Base-by-base conservation (phyloP, 768 basidiomycete species). In the Boletus rubescentipes region DNA sequence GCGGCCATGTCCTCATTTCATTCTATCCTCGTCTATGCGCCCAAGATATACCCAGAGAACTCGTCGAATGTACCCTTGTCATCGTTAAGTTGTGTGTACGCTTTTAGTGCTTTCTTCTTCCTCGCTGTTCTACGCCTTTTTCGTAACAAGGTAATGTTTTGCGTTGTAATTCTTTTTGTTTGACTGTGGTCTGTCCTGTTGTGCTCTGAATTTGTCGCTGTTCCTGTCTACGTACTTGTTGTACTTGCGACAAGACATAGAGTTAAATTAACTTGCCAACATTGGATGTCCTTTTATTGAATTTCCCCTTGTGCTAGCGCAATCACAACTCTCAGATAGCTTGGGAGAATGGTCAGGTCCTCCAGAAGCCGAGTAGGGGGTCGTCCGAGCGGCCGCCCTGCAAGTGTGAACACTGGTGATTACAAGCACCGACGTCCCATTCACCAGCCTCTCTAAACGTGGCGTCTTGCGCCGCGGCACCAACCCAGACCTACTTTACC, bases 61-160 rank as follows among this genome's bases (percentile, higher is more conserved):
- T 16, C 21, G 11, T 16, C 21, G 30, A 66, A 45, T 67, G 61
- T 66, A 64, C 32, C 47, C 42, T 58, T 52, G 55, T 66, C 37
- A 35, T 53, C 21, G 32, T 44, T 53, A 29, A 26, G 50, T 10
- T 56, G 50, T 62, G 37, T 64, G 61, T 62, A 66, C 18, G 44
- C 40, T 57, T 12, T 47, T 45, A 26, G 2, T 50, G 53, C 32
- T 53, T 55, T 42, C 18, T 21, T 62, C 40, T 55, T 38, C 30
- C 37, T 10, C 46, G 51, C n/a, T 63, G 56, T 61, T 60, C 23
- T 7, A 47, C 16, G n/a, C n/a, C 31, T 32, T 48, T 3, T n/a
- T n/a, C 11, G 8, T 32, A 26, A 26, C 51, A 32, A 58, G 51
- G 44, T 47, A 54, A 44, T 49, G 20, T 34, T 31, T 47, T 40